Base-by-base conservation (phyloP, 2,329 filamentous ascomycete species). In the Sporothrix brunneoviolacea region DNA sequence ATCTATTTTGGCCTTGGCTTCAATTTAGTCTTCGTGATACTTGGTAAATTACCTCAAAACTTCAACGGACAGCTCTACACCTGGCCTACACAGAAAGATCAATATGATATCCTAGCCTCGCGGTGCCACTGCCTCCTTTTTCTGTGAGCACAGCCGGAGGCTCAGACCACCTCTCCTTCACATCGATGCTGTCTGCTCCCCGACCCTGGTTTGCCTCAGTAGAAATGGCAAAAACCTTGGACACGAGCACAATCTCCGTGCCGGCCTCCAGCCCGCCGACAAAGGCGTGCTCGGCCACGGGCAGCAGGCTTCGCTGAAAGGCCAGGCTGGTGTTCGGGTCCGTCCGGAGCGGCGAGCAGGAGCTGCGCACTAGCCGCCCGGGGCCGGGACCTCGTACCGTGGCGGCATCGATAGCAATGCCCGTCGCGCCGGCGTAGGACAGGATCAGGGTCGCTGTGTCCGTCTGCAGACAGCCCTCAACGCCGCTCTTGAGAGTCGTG, bases 261-360 rank as follows among this genome's bases (percentile, higher is more conserved):
- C 48, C 51, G 1, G 48, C 36, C 8, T 35, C 30, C 2, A n/a
- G 6, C 2, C 28, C 4, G 8, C 21, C 37, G 3, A 41, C 16
- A 3, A 53, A 8, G 22, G 48, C 51, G 30, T 52, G 41, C 9
- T 40, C 45, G 2, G 53, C 55, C 12, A 50, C 43, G 2, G 62
- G 62, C 4, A 65, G 59, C 30, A 62, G 44, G 6, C 58, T 62
- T 27, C 61, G 51, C 46, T 59, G 58, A 21, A 45, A 52, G 16
- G 58, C 52, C 24, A 65, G 46, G 55, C 63, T 65, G 4, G 62
- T 64, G 54, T 65, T 65, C n/a, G 62, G 54, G 48, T 64, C 62
- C 3, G 61, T 59, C 39, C 61, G 61, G 42, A 63, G 50, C 8
- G 45, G 19, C 9, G 24, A 22, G 24, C 53, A 55, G 16, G 32